A percentile compares a stretch with the other conserved stretches of the same genome.
Evolutionary conservation across 2,329 filamentous ascomycete genomes (phyloP).

Genomic region (Macroventuria anomochaeta): DNA sequence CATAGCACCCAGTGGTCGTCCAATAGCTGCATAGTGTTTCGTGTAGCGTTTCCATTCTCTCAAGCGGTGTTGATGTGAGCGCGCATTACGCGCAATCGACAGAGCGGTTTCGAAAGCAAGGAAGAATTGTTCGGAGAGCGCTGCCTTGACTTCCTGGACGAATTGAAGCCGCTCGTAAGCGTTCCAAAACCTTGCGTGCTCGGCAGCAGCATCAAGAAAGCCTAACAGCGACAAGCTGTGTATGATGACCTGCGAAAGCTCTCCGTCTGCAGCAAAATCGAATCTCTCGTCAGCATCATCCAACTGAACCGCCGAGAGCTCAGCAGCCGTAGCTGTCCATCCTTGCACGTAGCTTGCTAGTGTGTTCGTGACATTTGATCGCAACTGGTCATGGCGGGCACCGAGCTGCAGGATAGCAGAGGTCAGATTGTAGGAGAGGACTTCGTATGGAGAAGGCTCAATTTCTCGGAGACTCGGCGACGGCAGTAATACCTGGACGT

Average conservation of each 20-base stretch:
- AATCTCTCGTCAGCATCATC: constrained; percentile 62
- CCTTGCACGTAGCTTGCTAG: constrained; percentile 76
- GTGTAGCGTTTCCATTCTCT: constrained; percentile 89
- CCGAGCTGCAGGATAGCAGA: constrained; percentile 83
- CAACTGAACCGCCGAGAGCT: constrained; percentile 60
- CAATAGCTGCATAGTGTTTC: constrained; percentile 79
- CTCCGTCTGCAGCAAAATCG: constrained; percentile 57
- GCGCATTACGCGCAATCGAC: constrained; percentile 85
- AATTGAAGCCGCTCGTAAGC: constrained; percentile 74
- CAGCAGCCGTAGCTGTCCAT: constrained; percentile 68
- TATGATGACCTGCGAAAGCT: constrained; percentile 69
- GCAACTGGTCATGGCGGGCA: constrained; percentile 71
- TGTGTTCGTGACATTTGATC: constrained; percentile 68
- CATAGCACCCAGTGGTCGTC: constrained; percentile 87
- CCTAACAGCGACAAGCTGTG: constrained; percentile 86
- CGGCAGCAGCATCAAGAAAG: constrained; percentile 82
- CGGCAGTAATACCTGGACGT: constrained; percentile 75
- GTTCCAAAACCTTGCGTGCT: constrained; percentile 81
- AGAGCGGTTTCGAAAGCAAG: constrained; percentile 87
- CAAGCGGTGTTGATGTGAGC: constrained; percentile 67
- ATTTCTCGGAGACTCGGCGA: constrained; percentile 84
- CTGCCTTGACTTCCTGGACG: constrained; percentile 71
- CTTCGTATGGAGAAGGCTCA: constrained; percentile 87
- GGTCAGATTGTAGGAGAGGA: constrained; percentile 78
- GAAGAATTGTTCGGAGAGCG: constrained; percentile 85